These are phyloP conservation scores for Rhizopogon sp. DNA, from an alignment of 768 basidiomycete genomes.

Conservation along the genomic window DNA sequence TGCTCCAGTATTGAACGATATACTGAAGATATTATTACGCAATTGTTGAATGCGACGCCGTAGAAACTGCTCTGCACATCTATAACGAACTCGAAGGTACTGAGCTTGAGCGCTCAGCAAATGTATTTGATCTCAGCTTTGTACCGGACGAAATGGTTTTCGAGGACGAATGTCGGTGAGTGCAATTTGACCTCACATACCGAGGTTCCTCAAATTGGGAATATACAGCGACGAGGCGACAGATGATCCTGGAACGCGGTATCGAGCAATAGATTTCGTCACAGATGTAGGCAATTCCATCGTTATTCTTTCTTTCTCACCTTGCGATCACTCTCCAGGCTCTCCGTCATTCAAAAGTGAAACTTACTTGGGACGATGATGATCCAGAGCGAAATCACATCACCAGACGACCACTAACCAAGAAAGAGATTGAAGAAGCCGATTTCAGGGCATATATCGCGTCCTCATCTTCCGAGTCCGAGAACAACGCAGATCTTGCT, in stretches of 20 bases:
- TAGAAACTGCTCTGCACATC: constrained; percentile 72
- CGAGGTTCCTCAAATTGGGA: background rate
- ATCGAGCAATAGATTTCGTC: constrained; percentile 81
- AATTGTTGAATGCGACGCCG: constrained; percentile 81
- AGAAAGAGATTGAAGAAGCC: constrained; percentile 85
- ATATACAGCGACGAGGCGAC: constrained; percentile 75
- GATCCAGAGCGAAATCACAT: constrained; percentile 81
- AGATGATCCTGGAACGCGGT: constrained; percentile 51
- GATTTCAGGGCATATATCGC: constrained; percentile 84
- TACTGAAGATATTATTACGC: constrained; percentile 87
- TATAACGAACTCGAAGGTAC: constrained; percentile 88
- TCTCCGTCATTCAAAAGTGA: constrained; percentile 95
- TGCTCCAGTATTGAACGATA: background rate
- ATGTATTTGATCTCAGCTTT: constrained; percentile 92
- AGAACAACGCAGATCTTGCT: constrained; percentile 13
- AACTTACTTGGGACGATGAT: constrained; percentile 97
- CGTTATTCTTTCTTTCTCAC: background rate
- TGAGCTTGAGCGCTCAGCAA: constrained; percentile 94
- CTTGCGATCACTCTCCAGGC: constrained; percentile 48
- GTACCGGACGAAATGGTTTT: constrained; percentile 89
- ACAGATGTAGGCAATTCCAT: constrained; percentile 62
- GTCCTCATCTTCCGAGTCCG: constrained; percentile 58
- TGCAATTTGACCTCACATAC: background rate
- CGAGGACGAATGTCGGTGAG: constrained; percentile 69
- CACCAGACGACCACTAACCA: constrained; percentile 72